phyloP scores from a whole-genome alignment of 1,284 basidiomycete species.

The Moniliella sp. region DNA sequence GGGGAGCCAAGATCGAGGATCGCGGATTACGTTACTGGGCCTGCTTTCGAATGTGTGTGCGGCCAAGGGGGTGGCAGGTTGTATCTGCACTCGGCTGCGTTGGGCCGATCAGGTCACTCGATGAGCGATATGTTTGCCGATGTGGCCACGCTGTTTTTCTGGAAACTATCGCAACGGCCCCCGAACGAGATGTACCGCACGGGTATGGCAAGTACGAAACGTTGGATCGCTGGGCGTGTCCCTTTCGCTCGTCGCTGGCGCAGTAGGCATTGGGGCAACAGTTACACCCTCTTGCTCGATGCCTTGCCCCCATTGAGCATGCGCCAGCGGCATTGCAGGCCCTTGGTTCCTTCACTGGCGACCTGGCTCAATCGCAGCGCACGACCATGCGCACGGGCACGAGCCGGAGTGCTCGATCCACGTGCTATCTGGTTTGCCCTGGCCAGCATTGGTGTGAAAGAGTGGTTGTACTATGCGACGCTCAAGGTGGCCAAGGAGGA shows the following conservation, averaged over 20 bases:
- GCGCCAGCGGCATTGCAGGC: constrained; percentile 45
- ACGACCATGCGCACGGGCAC: constrained; percentile 41
- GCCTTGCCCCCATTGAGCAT: constrained; percentile 37
- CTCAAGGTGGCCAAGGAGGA: constrained; percentile 66
- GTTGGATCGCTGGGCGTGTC: constrained; percentile 61
- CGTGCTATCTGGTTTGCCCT: constrained; percentile 92
- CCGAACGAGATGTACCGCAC: constrained; percentile 56
- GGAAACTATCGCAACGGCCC: constrained; percentile 60
- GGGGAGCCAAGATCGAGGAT: constrained; percentile 29
- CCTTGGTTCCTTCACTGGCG: constrained; percentile 43
- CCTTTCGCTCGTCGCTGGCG: constrained; percentile 56
- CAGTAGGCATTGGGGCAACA: constrained; percentile 76
- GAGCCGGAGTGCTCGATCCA: constrained; percentile 48
- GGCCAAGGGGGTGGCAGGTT: constrained; percentile 48
- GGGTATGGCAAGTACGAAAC: constrained; percentile 81
- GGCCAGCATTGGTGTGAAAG: constrained; percentile 58
- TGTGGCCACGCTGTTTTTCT: constrained; percentile 75
- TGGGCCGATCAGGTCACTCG: constrained; percentile 84
- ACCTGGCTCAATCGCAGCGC: constrained; percentile 39
- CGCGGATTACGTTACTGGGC: constrained; percentile 40
- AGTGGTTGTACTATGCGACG: constrained; percentile 54
- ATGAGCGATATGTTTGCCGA: constrained; percentile 65
- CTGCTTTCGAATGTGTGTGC: constrained; percentile 65
- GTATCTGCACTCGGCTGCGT: constrained; percentile 53
- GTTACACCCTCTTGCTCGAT: constrained; percentile 55